Conservation (phyloP, 345 rosid species). For the Barbarea vulgaris region DNA sequence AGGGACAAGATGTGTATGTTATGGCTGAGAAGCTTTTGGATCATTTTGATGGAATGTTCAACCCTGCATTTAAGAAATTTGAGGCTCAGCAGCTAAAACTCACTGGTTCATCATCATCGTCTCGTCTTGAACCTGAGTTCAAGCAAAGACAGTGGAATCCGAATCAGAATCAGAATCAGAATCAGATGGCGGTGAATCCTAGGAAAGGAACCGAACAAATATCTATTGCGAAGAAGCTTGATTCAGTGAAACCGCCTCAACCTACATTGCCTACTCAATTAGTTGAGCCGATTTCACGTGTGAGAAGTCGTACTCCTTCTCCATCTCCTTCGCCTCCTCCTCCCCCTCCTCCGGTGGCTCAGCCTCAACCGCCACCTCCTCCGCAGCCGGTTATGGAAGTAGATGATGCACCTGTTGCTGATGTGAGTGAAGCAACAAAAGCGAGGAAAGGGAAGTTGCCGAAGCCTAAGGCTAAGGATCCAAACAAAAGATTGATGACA, state of each 20-base stretch:
- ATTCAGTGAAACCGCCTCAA: conserved; percentile 26
- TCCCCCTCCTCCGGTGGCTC: conserved; percentile 6
- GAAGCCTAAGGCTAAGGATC: conserved; percentile 83
- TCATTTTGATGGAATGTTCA: conserved; percentile 54
- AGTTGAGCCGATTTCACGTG: conserved; percentile 5
- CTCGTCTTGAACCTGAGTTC: conserved; percentile 7
- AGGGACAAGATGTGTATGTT: conserved; percentile 61
- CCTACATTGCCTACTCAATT: conserved; percentile 27
- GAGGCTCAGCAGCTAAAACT: conserved; percentile 26
- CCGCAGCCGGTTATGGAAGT: conserved; percentile 36
- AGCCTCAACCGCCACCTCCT: conserved; percentile 46
- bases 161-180: background rate
- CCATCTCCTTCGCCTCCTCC: conserved; percentile 10
- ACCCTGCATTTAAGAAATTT: conserved; percentile 45
- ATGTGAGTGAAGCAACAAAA: conserved; percentile 9
- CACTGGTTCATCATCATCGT: conserved; percentile 17
- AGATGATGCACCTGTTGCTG: conserved; percentile 14
- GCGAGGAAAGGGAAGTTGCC: conserved; percentile 55
- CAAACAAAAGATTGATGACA: conserved; percentile 70
- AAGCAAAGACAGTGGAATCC: conserved; percentile 32
- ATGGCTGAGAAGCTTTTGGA: conserved; percentile 54
- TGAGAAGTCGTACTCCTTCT: conserved; percentile 17
- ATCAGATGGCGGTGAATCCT: background rate
- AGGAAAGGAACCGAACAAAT: conserved; percentile 35
- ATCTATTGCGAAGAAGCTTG: conserved; percentile 34